These are phyloP conservation scores for Crithidia expoeki DNA, from an alignment of 208 protist genomes.

Conservation along the genomic window DNA sequence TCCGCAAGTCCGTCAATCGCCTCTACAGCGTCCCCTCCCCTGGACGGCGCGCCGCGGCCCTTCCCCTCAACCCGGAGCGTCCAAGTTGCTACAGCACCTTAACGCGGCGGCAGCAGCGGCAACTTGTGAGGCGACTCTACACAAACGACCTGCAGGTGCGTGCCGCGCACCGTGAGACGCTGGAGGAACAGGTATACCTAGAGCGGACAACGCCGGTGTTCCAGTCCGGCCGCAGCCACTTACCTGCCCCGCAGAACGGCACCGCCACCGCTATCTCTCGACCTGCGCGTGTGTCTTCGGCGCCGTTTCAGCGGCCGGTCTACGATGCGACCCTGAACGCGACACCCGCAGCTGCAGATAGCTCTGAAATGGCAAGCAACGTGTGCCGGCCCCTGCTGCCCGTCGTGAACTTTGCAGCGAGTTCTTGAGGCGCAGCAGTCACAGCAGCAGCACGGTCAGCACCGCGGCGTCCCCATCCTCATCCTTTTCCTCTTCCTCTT, in stretches of 20 bases:
- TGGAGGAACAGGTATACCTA: conserved; percentile 26
- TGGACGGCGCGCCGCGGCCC: not conserved
- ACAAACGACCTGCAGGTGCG: conserved; percentile 35
- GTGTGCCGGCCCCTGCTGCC: not conserved
- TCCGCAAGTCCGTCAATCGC: conserved; percentile 2
- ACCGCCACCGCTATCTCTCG: not conserved
- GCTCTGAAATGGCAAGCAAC: not conserved
- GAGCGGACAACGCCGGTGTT: conserved; percentile 14
- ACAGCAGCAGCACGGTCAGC: conserved; percentile 17
- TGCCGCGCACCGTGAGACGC: conserved; percentile 16
- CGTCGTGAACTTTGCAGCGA: conserved; percentile 17
- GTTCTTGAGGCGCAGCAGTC: conserved; percentile 14
- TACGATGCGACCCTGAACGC: not conserved
- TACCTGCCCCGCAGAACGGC: not conserved
- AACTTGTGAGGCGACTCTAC: conserved; percentile 45
- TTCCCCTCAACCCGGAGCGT: conserved; percentile 10
- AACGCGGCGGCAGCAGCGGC: conserved; percentile 31
- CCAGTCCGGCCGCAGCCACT: conserved; percentile 9
- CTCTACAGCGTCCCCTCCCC: not conserved
- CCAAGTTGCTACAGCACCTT: conserved; percentile 42
- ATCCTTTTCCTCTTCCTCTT: not conserved
- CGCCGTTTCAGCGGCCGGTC: conserved; percentile 6
- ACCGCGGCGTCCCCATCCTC: not conserved
- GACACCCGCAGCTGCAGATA: not conserved
- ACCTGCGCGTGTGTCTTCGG: conserved; percentile 5